phyloP scores from a whole-genome alignment of 169 alveolate species.

The Plasmodium vivax region DNA sequence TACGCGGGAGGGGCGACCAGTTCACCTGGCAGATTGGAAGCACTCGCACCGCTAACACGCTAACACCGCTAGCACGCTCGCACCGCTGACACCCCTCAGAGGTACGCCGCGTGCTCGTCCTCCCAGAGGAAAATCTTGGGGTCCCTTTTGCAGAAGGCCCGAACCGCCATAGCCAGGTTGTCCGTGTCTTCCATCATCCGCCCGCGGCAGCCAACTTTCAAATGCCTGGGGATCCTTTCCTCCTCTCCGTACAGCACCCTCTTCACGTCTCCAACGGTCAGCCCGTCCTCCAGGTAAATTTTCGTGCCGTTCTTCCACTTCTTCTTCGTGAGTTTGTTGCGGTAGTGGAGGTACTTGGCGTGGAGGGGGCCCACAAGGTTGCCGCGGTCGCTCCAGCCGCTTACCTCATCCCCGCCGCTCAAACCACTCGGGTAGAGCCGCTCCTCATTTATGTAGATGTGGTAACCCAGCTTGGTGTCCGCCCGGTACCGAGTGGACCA shows the following conservation, averaged over 20 bases:
- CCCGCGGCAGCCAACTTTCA: conserved; percentile 87
- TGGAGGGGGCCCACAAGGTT: not conserved
- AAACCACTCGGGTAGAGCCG: conserved; percentile 19
- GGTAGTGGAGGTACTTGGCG: conserved; percentile 8
- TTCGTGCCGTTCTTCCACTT: conserved; percentile 87
- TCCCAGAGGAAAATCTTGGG: conserved; percentile 87
- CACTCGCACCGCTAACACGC: not conserved
- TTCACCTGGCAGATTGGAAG: no score
- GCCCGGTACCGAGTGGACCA: conserved; percentile 87
- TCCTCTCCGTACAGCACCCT: conserved; percentile 75
- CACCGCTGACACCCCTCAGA: not conserved
- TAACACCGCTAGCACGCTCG: not conserved
- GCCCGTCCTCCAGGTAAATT: conserved; percentile 82
- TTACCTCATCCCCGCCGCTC: not conserved
- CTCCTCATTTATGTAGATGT: conserved; percentile 78
- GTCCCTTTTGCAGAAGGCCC: conserved; percentile 89
- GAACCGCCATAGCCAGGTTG: conserved; percentile 88
- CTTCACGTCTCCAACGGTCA: conserved; percentile 85
- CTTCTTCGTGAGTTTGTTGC: conserved; percentile 48
- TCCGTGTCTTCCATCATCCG: conserved; percentile 87
- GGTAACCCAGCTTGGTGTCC: conserved; percentile 88
- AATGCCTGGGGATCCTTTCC: conserved; percentile 74
- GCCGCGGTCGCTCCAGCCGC: not conserved
- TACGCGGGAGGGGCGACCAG: not conserved
- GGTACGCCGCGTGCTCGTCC: conserved; percentile 56